phyloP scores from a whole-genome alignment of 768 basidiomycete genomes.

The Trametopsis cervina region DNA sequence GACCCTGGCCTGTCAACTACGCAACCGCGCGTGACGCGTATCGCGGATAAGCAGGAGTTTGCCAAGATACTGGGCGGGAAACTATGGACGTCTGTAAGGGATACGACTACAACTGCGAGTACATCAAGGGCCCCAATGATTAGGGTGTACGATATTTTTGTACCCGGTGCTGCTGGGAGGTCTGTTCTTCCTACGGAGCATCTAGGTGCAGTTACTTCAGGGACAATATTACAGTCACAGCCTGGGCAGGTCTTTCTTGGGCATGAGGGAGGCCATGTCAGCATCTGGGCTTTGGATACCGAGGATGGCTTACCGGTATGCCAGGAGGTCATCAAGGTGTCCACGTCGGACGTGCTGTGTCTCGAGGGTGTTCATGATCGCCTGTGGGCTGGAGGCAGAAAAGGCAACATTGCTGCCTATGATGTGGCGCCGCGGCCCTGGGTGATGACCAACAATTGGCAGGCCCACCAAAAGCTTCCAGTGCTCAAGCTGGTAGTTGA shows the following conservation, averaged over 20 bases:
- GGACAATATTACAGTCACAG: constrained; percentile 64
- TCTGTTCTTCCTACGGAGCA: constrained; percentile 58
- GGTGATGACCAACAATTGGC: constrained; percentile 84
- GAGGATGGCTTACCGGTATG: constrained; percentile 57
- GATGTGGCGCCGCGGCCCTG: constrained; percentile 72
- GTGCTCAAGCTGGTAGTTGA: constrained; percentile 65
- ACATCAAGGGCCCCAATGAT: constrained; percentile 59
- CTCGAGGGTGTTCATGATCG: constrained; percentile 79
- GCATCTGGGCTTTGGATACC: constrained; percentile 63
- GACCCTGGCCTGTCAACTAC: constrained; percentile 38
- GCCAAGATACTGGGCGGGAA: constrained; percentile 64
- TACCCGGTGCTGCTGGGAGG: constrained; percentile 46
- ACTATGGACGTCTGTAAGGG: constrained; percentile 75
- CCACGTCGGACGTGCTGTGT: constrained; percentile 72
- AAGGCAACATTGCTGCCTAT: constrained; percentile 76
- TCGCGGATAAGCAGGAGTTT: constrained; percentile 80
- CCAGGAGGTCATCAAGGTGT: constrained; percentile 72
- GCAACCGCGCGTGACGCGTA: constrained; percentile 52
- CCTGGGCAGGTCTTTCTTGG: constrained; percentile 72
- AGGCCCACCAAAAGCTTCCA: constrained; percentile 64
- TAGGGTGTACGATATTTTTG: constrained; percentile 72
- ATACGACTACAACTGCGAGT: constrained; percentile 28
- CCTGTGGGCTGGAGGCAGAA: constrained; percentile 84
- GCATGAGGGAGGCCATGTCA: constrained; percentile 87
- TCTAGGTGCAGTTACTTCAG: constrained; percentile 78